A percentile compares a stretch with the other conserved stretches of the same genome.
These are phyloP conservation scores for Metarhizium anisopliae DNA, from an alignment of 2,329 filamentous ascomycete genomes.

Conservation along the genomic window DNA sequence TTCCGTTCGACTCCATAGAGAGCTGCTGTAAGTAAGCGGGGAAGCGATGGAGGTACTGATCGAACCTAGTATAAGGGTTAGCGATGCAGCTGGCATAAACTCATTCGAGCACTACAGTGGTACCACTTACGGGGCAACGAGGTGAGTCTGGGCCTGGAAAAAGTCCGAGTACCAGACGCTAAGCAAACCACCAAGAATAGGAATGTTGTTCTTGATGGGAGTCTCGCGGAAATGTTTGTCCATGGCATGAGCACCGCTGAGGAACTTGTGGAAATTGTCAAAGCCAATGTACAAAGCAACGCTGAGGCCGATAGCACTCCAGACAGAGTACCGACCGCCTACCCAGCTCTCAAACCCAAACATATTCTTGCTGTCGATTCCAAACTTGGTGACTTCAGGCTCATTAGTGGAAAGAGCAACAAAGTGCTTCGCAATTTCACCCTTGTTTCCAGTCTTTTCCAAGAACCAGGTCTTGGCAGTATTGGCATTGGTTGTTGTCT, in stretches of 20 bases:
- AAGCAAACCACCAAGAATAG: conserved; percentile 79
- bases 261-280: conserved; percentile 96
- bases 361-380: conserved; percentile 99
- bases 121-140: conserved; percentile 75
- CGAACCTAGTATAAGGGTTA: conserved; percentile 52
- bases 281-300: conserved; percentile 92
- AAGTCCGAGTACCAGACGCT: conserved; percentile 99
- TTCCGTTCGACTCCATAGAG: conserved; percentile 99
- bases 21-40: conserved; percentile 97
- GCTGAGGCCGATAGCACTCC: conserved; percentile 95
- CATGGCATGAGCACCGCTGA: conserved; percentile 91
- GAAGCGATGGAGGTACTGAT: conserved; percentile 99
- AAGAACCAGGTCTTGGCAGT: conserved; percentile 97
- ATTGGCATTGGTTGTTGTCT: conserved; percentile 96
- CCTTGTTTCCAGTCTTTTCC: conserved; percentile 64
- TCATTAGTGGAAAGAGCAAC: conserved; percentile 96
- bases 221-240: conserved; percentile 95
- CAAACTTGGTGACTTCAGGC: conserved; percentile 92
- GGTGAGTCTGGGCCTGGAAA: conserved; percentile 94
- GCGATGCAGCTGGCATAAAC: neutral
- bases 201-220: conserved; percentile 90
- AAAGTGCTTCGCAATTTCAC: conserved; percentile 95
- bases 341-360: conserved; percentile 99
- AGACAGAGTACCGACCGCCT: conserved; percentile 95
- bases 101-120: neutral